Base-by-base conservation (phyloP, 805 yeast species). In the Kuraishia cidri region DNA sequence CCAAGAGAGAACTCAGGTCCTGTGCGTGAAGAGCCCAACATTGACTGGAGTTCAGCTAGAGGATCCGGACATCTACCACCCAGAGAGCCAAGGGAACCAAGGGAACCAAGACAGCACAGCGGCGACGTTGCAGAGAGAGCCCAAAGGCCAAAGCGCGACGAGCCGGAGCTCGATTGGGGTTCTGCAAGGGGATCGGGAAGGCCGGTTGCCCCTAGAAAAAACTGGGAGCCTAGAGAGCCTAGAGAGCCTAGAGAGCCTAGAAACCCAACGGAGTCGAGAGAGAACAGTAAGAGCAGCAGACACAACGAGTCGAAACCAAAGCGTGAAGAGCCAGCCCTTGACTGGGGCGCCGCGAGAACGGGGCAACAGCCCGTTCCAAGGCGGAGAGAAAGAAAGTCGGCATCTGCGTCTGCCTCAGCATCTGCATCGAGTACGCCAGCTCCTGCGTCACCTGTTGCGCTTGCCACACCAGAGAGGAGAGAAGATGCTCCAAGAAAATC, bases 31-130 rank as follows among this genome's bases (percentile, higher is more conserved):
- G 77, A 67, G 47, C 71, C 73, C 30, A 72, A 72, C 24, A 56
- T 75, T 34, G 85, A 79, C 54, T 76, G 84, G 75, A 61, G 66
- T 34, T 41, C 63, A 6, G 72, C 66, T 30, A 59, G 74, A 50
- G 45, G 49, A 23, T 62, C 44, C 30, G 42, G 40, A 28, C 45
- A 48, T 6, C 49, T 52, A 35, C 60, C 62, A 32, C 52, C 62
- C 33, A 39, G 39, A 5, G 40, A 53, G 35, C 44, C 24, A 34
- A 40, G 41, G 39, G 55, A 45, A 26, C 40, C 26, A 58, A 67
- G 36, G 48, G 66, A 45, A 33, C 46, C 35, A 28, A 46, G 50
- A 35, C 38, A 34, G 37, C 37, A 22, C 34, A 45, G 60, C 50
- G 37, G 62, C 55, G 37, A 59, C 61, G 34, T 36, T 55, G 21